Evolutionary conservation across 1,284 basidiomycete genomes (phyloP), one percentile per base, ranked within the genome.

Genomic region (Irpex sp.): DNA sequence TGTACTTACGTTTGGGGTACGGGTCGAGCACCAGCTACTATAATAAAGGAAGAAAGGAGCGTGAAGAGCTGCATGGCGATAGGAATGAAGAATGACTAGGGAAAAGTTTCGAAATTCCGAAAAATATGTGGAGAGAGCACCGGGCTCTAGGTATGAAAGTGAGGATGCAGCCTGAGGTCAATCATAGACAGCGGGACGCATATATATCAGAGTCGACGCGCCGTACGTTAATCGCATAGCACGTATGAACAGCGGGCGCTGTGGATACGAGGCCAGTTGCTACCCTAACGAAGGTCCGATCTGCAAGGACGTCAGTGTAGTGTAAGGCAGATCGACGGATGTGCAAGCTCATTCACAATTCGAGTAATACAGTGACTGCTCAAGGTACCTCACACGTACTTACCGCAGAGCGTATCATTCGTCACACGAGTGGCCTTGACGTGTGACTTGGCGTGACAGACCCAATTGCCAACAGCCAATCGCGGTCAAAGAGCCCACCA

Each of bases 21-120:
- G 8, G 67, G 67, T 34, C 63, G 59, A n/a, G 57, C 66, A n/a
- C 60, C 21, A 13, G 54, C 49, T 2, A 64, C 21, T 21, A 58
- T 26, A 17, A 62, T 44, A 44, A 63, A n/a, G 17, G 62, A 56
- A 17, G 58, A 38, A 55, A 60, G 47, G 40, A 51, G 31, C 2
- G 52, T 19, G 57, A 56, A 36, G 19, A 56, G 54, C 13, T 34
- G 54, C 54, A 56, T 56, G 54, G 11, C 34, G 49, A 48, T 26
- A 52, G 36, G 51, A 49, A 61, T 64, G 9, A 56, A n/a, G 6
- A 17, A 11, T 19, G 51, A 8, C n/a, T 17, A n/a, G 52, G 13
- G 5, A n/a, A 38, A 38, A 8, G 56, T 2, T 48, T 49, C 9
- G 61, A 36, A 38, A 37, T 11, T 52, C n/a, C 51, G 8, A 21